Percentiles rank a stretch among this genome's conserved stretches.
phyloP scores from a whole-genome alignment of 2,329 filamentous ascomycete genomes.

The Clonostachys sp. region DNA sequence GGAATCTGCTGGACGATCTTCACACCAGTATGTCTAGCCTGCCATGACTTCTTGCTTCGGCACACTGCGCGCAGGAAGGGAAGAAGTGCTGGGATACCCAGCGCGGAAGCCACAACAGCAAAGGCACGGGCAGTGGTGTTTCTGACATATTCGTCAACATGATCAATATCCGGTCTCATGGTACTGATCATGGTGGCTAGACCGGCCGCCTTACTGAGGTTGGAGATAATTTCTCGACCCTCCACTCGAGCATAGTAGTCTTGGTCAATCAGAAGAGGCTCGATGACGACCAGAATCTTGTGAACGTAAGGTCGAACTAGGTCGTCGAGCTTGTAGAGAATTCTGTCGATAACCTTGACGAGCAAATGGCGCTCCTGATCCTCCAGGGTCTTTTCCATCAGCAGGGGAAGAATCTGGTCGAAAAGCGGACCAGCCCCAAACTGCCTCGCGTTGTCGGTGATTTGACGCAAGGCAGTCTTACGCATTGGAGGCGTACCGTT shows the following conservation, averaged over 20 bases:
- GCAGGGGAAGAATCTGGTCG: conserved; percentile 91
- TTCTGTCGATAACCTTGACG: conserved; percentile 98
- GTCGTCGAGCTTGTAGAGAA: conserved; percentile 97
- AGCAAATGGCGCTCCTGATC: conserved; percentile 97
- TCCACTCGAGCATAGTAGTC: conserved; percentile 99
- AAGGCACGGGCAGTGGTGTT: conserved; percentile 98
- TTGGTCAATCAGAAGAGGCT: conserved; percentile 97
- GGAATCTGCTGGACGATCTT: conserved; percentile 99
- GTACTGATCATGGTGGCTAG: conserved; percentile 99
- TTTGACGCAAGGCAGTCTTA: conserved; percentile 93
- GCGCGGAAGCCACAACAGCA: conserved; percentile 91
- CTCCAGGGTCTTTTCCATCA: conserved; percentile 98
- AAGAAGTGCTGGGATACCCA: conserved; percentile 91
- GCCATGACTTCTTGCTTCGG: conserved; percentile 98
- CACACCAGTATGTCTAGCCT: conserved; percentile 94
- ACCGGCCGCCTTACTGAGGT: conserved; percentile 92
- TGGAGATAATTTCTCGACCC: conserved; percentile 97
- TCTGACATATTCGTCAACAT: conserved; percentile 95
- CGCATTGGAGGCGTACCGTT: conserved; percentile 98
- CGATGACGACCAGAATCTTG: conserved; percentile 97
- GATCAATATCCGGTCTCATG: conserved; percentile 98
- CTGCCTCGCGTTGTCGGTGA: conserved; percentile 94
- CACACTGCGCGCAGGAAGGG: conserved; percentile 95
- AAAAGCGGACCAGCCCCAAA: conserved; percentile 94
- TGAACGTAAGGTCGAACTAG: conserved; percentile 94